Evolutionary conservation across 768 basidiomycete species (phyloP).

Genomic region (Leccinellum albellum): DNA sequence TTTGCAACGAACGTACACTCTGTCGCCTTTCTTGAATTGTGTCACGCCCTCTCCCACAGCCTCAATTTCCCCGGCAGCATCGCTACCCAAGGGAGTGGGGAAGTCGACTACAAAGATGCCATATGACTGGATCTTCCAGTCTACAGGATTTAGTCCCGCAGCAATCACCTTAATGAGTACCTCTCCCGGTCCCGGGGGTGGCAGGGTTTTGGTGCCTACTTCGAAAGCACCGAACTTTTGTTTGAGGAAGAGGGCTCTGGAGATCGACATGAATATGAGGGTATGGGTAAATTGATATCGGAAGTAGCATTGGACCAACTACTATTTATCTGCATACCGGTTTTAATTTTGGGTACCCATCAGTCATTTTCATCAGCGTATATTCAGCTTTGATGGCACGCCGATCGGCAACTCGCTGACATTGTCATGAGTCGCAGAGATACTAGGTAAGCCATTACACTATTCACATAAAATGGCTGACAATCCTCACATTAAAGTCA

Average conservation of each 20-base stretch:
- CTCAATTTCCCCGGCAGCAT: conserved; percentile 39
- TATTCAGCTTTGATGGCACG: neutral
- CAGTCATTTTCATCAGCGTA: neutral
- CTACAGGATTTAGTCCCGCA: conserved; percentile 43
- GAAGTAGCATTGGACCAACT: neutral
- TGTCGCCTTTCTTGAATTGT: conserved; percentile 34
- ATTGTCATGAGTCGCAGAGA: neutral
- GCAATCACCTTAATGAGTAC: conserved; percentile 41
- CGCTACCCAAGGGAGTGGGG: conserved; percentile 37
- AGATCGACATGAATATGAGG: conserved; percentile 9
- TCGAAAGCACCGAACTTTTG: conserved; percentile 16
- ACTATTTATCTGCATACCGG: neutral
- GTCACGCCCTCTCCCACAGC: conserved; percentile 39
- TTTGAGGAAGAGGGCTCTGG: conserved; percentile 16
- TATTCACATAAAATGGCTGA: too few species aligned
- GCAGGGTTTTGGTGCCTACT: conserved; percentile 6
- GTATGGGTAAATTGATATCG: neutral
- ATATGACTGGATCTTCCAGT: conserved; percentile 29
- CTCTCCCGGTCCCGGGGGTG: conserved; percentile 39
- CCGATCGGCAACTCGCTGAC: conserved; percentile 2
- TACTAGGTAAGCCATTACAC: too few species aligned
- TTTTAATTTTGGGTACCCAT: neutral
- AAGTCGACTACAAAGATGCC: conserved; percentile 13
- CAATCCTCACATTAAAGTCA: too few species aligned
- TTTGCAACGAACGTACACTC: conserved; percentile 5